Evolutionary conservation across 2,329 filamentous ascomycete genomes (phyloP).

Genomic region (Sporothrix inflata): DNA sequence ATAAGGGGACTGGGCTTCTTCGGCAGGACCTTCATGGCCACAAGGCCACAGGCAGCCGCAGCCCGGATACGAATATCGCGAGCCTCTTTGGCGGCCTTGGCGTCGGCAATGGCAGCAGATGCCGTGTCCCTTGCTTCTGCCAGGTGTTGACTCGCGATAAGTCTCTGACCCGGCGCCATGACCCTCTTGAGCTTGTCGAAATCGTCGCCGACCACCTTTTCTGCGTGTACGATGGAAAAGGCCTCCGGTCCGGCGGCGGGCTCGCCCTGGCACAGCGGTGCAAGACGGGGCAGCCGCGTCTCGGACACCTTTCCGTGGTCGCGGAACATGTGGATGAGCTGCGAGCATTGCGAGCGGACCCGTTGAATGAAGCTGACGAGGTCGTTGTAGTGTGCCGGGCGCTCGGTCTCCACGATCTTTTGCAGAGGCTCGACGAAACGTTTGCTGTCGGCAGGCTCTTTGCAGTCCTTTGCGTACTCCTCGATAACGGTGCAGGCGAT

Average conservation of each 20-base stretch:
- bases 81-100: constrained; percentile 74
- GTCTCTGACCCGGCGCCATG: constrained; percentile 84
- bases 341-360: constrained; percentile 87
- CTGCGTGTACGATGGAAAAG: constrained; percentile 84
- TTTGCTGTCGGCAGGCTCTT: constrained; percentile 52
- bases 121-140: constrained; percentile 75
- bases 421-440: constrained; percentile 69
- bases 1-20: constrained; percentile 94
- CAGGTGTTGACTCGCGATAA: constrained; percentile 79
- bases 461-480: constrained; percentile 74
- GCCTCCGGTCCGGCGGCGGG: constrained; percentile 87
- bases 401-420: constrained; percentile 77
- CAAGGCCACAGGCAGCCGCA: constrained; percentile 81
- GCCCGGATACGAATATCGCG: constrained; percentile 86
- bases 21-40: constrained; percentile 83
- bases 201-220: constrained; percentile 83
- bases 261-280: constrained; percentile 92
- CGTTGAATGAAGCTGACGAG: constrained; percentile 88
- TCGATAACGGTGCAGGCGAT: constrained; percentile 82
- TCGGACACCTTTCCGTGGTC: constrained; percentile 83
- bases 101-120: constrained; percentile 74
- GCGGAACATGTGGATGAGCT: constrained; percentile 86
- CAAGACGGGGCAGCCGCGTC: constrained; percentile 75
- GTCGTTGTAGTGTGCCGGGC: constrained; percentile 83
- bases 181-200: constrained; percentile 86